phyloP scores from a whole-genome alignment of 2,329 filamentous ascomycete genomes.

The Penicillium sp. region DNA sequence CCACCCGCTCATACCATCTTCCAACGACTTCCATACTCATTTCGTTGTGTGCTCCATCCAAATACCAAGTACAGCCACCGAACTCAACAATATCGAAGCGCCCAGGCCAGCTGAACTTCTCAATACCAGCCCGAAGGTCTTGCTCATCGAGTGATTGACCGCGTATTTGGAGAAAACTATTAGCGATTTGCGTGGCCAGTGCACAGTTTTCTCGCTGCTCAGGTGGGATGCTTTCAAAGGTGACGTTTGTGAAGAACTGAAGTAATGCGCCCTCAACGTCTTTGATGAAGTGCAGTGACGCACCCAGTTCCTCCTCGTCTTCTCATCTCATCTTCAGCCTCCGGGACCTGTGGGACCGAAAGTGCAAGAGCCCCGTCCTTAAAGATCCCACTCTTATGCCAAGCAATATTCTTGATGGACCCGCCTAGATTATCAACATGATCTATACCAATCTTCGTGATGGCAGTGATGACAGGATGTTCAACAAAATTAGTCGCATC shows the following conservation, averaged over 20 bases:
- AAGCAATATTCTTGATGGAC: conserved; percentile 65
- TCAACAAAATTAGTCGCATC: conserved; percentile 67
- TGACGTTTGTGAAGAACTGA: neutral
- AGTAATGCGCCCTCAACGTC: neutral
- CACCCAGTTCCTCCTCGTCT: neutral
- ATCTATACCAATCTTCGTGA: conserved; percentile 67
- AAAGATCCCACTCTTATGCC: conserved; percentile 73
- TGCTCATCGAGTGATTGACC: conserved; percentile 3
- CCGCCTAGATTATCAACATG: conserved; percentile 63
- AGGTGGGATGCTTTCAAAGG: conserved; percentile 50
- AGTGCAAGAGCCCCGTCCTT: conserved; percentile 60
- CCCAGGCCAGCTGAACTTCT: conserved; percentile 30
- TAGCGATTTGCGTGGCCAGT: conserved; percentile 13
- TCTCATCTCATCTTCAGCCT: neutral
- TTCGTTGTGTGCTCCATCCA: conserved; percentile 44
- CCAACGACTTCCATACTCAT: conserved; percentile 36
- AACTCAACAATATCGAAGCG: conserved; percentile 28
- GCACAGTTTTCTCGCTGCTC: conserved; percentile 20
- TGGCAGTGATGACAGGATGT: conserved; percentile 56
- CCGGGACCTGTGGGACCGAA: conserved; percentile 50
- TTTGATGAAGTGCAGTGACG: conserved; percentile 9
- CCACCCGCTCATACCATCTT: conserved; percentile 32
- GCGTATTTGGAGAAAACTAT: conserved; percentile 7
- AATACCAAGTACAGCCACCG: conserved; percentile 29
- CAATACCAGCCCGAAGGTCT: conserved; percentile 23